Evolutionary conservation across 2,329 filamentous ascomycete species (phyloP).

Genomic region (Fusarium nanum): DNA sequence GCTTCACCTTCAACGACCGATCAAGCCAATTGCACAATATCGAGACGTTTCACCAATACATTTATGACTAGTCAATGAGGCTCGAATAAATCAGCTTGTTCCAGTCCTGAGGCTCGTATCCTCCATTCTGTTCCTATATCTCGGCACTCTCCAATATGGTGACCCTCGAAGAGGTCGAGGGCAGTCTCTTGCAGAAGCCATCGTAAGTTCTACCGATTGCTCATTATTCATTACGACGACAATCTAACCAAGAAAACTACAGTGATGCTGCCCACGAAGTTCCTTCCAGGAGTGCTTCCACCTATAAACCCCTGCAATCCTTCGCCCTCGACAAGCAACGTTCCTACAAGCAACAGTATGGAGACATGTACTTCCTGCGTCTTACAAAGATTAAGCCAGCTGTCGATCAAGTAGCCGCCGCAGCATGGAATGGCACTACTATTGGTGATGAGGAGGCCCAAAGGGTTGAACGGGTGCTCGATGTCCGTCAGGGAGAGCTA

Average conservation of each 20-base stretch:
- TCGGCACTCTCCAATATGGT: constrained; percentile 48
- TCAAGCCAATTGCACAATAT: constrained; percentile 10
- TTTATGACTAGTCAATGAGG: background rate
- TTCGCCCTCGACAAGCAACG: constrained; percentile 77
- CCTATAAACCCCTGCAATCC: constrained; percentile 79
- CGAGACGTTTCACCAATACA: background rate
- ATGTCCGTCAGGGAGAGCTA: constrained; percentile 93
- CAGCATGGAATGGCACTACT: constrained; percentile 81
- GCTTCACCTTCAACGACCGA: constrained; percentile 9
- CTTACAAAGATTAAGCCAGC: constrained; percentile 87
- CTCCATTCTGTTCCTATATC: background rate
- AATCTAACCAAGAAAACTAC: constrained; percentile 3
- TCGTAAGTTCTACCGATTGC: constrained; percentile 44
- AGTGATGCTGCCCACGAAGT: constrained; percentile 53
- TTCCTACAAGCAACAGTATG: constrained; percentile 94
- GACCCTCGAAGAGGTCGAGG: constrained; percentile 49
- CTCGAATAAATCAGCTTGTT: background rate
- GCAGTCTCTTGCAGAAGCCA: constrained; percentile 50
- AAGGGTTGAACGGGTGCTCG: constrained; percentile 87
- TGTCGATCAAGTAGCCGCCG: constrained; percentile 78
- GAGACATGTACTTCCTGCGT: constrained; percentile 96
- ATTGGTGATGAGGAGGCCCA: constrained; percentile 81
- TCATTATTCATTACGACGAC: background rate
- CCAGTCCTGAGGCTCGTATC: background rate
- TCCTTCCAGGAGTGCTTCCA: constrained; percentile 64